Percentiles rank a stretch among this genome's conserved stretches.
These are phyloP conservation scores for Jamesozyma lodderae DNA, from an alignment of 805 yeast genomes.

Conservation along the genomic window DNA sequence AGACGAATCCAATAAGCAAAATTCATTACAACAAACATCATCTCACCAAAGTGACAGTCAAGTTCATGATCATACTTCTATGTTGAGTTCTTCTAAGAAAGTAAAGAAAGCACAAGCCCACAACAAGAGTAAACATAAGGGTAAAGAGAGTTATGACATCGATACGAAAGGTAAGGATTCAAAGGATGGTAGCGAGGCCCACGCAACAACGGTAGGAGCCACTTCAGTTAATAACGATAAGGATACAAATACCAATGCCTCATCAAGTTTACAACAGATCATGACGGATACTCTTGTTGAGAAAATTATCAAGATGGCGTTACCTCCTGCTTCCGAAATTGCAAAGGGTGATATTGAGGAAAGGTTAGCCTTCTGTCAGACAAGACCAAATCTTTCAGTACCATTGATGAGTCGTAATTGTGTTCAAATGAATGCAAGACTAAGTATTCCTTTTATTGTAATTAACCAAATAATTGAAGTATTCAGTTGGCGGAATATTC, in stretches of 20 bases:
- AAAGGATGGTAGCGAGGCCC: not conserved
- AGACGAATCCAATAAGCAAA: not conserved
- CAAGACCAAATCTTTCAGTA: slow-evolving; percentile 61
- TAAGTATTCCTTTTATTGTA: slow-evolving; percentile 51
- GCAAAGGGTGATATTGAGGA: slow-evolving; percentile 38
- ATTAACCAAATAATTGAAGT: slow-evolving; percentile 49
- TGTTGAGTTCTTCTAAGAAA: not conserved
- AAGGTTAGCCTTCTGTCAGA: slow-evolving; percentile 51
- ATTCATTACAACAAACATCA: not conserved
- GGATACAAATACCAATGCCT: not conserved
- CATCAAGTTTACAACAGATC: slow-evolving; percentile 25
- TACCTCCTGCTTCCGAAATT: slow-evolving; percentile 51
- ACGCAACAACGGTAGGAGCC: not conserved
- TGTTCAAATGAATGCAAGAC: slow-evolving; percentile 51
- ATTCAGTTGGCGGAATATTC: slow-evolving; percentile 56
- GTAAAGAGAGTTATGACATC: not conserved
- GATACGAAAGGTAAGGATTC: not conserved
- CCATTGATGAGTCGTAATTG: slow-evolving; percentile 62
- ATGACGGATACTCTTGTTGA: slow-evolving; percentile 68
- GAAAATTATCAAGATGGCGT: slow-evolving; percentile 57
- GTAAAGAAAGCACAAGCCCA: not conserved
- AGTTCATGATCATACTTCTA: not conserved
- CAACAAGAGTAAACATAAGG: not conserved
- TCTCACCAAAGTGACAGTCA: not conserved
- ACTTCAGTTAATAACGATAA: not conserved